Evolutionary conservation across 2,329 filamentous ascomycete species (phyloP).

Genomic region (Teratosphaeria zuluensis): DNA sequence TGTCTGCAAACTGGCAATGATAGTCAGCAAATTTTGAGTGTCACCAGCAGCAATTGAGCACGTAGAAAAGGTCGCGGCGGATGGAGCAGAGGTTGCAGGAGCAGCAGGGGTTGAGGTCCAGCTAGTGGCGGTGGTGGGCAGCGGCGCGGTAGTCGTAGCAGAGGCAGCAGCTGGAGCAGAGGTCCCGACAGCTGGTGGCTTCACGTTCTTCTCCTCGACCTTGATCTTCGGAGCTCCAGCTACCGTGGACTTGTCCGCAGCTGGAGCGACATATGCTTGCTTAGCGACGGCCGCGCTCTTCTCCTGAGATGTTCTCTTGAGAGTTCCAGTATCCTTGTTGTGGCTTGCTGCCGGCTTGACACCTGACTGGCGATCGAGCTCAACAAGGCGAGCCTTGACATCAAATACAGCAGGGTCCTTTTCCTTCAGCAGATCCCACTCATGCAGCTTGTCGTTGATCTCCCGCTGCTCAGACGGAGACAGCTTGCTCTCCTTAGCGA

Average conservation of each 20-base stretch:
- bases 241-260: no score
- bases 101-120: not conserved
- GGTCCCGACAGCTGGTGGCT: not conserved
- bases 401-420: not conserved
- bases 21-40: not conserved
- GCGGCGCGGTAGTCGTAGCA: not conserved
- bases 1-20: not conserved
- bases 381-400: not conserved
- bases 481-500: not conserved
- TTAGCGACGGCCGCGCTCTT: no score
- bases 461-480: not conserved
- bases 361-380: not conserved
- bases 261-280: no score
- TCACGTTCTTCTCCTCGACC: not conserved
- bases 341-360: not conserved
- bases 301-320: not conserved
- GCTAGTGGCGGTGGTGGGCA: not conserved
- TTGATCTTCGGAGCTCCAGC: no score
- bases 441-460: not conserved
- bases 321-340: not conserved
- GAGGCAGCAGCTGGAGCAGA: not conserved
- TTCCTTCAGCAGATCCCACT: not conserved
- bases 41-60: not conserved
- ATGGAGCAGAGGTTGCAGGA: not conserved
- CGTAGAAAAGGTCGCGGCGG: not conserved